phyloP scores from a whole-genome alignment of 2,329 filamentous ascomycete species.

The Bipolaris zeicola region DNA sequence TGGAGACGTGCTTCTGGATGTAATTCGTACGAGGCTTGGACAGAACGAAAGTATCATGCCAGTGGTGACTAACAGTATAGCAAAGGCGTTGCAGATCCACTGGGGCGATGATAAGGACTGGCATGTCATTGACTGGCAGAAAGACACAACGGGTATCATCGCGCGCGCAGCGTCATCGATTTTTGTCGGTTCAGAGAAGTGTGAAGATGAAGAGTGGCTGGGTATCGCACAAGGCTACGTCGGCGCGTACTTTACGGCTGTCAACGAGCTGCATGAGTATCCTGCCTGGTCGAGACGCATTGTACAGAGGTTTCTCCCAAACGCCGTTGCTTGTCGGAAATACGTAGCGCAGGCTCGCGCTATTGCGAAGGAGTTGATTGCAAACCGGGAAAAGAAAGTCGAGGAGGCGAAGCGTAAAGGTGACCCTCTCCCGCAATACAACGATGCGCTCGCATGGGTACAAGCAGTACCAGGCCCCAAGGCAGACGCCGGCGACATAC shows the following conservation, averaged over 20 bases:
- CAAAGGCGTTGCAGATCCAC: not conserved
- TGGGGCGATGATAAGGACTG: not conserved
- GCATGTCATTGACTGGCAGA: not conserved
- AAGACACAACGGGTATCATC: not conserved
- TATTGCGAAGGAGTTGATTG: not conserved
- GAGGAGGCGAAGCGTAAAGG: not conserved
- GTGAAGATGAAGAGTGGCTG: not conserved
- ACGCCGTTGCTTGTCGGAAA: not conserved
- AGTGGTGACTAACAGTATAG: not conserved
- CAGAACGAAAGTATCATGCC: not conserved
- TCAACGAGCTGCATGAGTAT: not conserved
- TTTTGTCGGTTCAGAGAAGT: not conserved
- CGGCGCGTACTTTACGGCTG: not conserved
- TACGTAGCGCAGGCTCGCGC: not conserved
- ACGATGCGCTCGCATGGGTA: not conserved
- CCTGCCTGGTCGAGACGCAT: not conserved
- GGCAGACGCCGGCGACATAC: conserved; percentile 2
- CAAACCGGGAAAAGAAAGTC: not conserved
- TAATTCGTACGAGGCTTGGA: not conserved
- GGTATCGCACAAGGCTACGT: not conserved
- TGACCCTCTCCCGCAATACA: not conserved
- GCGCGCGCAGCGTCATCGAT: conserved; percentile 1
- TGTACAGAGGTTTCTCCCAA: not conserved
- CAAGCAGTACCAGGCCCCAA: not conserved
- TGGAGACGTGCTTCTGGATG: not conserved